A percentile compares a stretch with the other conserved stretches of the same genome.
Evolutionary conservation across 106 monocot species (phyloP).

Genomic region (Allium sativum): DNA sequence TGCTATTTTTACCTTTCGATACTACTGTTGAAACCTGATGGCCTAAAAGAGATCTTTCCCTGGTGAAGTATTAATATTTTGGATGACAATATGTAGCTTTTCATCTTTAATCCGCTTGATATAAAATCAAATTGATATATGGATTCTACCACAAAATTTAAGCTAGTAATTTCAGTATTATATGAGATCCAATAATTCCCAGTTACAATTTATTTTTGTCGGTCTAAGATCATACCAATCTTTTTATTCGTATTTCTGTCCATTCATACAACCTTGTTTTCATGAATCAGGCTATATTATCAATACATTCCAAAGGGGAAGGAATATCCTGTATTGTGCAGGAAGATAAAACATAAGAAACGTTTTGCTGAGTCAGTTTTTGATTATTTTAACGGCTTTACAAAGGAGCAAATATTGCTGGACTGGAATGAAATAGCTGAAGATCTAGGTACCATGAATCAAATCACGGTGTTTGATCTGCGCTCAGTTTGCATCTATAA

Average conservation of each 20-base stretch:
- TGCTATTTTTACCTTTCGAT: too few species aligned
- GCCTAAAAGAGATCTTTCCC: too few species aligned
- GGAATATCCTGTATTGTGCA: constrained; percentile 86
- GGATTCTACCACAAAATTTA: neutral
- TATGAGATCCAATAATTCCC: neutral
- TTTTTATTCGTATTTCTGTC: neutral
- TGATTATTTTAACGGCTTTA: constrained; percentile 26
- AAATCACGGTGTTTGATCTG: neutral
- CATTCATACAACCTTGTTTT: constrained; percentile 4
- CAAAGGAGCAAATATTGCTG: constrained; percentile 63
- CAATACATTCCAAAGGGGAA: constrained; percentile 81
- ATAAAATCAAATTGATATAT: neutral
- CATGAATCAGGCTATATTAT: constrained; percentile 71
- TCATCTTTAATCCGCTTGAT: neutral
- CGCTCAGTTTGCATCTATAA: neutral
- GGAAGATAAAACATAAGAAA: constrained; percentile 25
- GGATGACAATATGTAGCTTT: too few species aligned
- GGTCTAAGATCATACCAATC: neutral
- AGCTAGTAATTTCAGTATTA: neutral
- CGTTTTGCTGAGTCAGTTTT: constrained; percentile 30
- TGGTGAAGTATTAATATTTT: too few species aligned
- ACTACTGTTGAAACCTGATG: too few species aligned
- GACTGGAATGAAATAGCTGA: constrained; percentile 93
- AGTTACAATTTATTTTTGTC: neutral
- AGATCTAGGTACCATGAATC: constrained; percentile 33